A percentile compares a stretch with the other conserved stretches of the same genome.
Evolutionary conservation across 306 rosid genomes (phyloP).

Genomic region (Trifolium repens): DNA sequence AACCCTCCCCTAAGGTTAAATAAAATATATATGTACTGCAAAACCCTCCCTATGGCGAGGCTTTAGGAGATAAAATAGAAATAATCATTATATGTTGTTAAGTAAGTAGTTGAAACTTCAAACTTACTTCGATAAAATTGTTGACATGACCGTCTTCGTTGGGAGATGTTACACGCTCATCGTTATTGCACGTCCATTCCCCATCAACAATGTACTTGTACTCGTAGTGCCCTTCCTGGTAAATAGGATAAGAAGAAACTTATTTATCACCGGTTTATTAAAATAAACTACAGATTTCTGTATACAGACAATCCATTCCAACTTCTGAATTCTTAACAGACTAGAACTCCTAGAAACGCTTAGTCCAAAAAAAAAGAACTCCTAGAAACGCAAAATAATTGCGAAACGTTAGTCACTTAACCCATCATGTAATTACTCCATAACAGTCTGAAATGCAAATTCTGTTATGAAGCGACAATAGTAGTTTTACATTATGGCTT

Average conservation of each 20-base stretch:
- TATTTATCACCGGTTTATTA: conserved; percentile 5
- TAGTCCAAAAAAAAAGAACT: no score
- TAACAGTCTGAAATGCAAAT: conserved; percentile 6
- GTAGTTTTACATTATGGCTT: neutral
- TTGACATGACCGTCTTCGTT: conserved; percentile 90
- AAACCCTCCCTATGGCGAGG: conserved; percentile 10
- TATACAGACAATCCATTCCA: conserved; percentile 19
- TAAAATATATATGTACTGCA: conserved; percentile 3
- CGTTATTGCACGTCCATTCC: conserved; percentile 63
- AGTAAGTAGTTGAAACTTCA: conserved; percentile 30
- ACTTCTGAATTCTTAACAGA: conserved; percentile 12
- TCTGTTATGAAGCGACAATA: neutral
- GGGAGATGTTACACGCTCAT: conserved; percentile 60
- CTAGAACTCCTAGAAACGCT: neutral
- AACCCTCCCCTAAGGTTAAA: neutral
- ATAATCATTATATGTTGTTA: neutral
- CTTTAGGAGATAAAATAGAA: neutral
- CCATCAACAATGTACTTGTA: conserved; percentile 94
- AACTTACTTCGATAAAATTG: conserved; percentile 74
- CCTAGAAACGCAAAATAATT: neutral
- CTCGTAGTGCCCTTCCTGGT: conserved; percentile 93
- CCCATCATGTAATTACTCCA: neutral
- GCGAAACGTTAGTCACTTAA: neutral
- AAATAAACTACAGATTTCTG: conserved; percentile 1
- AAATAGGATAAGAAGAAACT: conserved; percentile 35